Percentiles rank a stretch among this genome's conserved stretches.
phyloP scores from a whole-genome alignment of 2,329 filamentous ascomycete species.

The Alternaria hordeiaustralica region DNA sequence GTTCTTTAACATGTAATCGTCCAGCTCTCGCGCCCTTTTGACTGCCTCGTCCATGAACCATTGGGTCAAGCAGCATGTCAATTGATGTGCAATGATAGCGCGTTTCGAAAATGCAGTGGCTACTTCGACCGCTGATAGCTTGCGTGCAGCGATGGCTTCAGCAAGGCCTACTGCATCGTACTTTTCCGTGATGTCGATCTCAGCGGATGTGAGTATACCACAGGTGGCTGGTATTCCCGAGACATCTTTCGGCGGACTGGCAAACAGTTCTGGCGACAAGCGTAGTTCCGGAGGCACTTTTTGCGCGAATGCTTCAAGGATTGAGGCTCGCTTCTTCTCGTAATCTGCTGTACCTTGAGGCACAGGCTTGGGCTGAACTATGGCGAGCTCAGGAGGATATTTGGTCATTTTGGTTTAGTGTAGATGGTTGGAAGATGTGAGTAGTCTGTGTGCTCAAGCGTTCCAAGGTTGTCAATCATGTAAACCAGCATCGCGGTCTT shows the following conservation, averaged over 20 bases:
- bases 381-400: slow-evolving; percentile 1
- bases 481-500: not conserved
- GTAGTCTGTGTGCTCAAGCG: not conserved
- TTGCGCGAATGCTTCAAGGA: slow-evolving; percentile 21
- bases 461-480: not conserved
- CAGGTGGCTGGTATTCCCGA: slow-evolving; percentile 34
- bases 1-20: slow-evolving; percentile 51
- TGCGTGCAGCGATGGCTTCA: slow-evolving; percentile 45
- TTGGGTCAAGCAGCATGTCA: slow-evolving; percentile 26
- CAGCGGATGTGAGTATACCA: slow-evolving; percentile 54
- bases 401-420: slow-evolving; percentile 1
- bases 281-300: slow-evolving; percentile 21
- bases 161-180: slow-evolving; percentile 55
- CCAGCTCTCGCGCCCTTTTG: slow-evolving; percentile 35
- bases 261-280: slow-evolving; percentile 12
- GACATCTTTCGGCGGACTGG: slow-evolving; percentile 25
- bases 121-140: slow-evolving; percentile 51
- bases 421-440: not conserved
- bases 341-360: slow-evolving; percentile 27
- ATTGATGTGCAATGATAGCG: slow-evolving; percentile 26
- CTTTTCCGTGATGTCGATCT: slow-evolving; percentile 58
- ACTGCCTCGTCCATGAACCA: slow-evolving; percentile 32
- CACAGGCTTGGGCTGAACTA: slow-evolving; percentile 18
- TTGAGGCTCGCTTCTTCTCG: slow-evolving; percentile 20
- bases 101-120: slow-evolving; percentile 31